A percentile compares a stretch with the other conserved stretches of the same genome.
These are phyloP conservation scores for Bidens hawaiensis DNA, from an alignment of 140 eudicot genomes.

Conservation along the genomic window DNA sequence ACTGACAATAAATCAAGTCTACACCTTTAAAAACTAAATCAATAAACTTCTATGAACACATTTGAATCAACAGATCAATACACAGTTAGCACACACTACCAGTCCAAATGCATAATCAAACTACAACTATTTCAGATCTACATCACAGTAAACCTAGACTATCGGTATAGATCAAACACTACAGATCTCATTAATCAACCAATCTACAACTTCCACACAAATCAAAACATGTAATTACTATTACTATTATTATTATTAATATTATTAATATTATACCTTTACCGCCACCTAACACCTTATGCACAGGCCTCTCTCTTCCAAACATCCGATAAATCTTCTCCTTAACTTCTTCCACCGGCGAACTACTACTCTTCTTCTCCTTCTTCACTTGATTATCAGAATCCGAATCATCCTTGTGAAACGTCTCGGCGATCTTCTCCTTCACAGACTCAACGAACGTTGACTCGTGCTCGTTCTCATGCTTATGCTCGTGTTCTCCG, in stretches of 20 bases:
- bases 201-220: conserved; percentile 2
- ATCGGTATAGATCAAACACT: too few species aligned
- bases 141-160: too few species aligned
- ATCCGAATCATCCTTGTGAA: conserved; percentile 51
- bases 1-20: background rate
- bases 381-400: conserved; percentile 49
- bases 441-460: conserved; percentile 51
- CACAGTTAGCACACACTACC: background rate
- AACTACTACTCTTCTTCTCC: too few species aligned
- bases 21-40: background rate
- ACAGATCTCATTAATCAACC: background rate
- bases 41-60: background rate
- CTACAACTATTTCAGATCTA: conserved; percentile 12
- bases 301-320: conserved; percentile 79
- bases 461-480: conserved; percentile 13
- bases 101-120: background rate
- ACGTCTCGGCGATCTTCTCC: conserved; percentile 71
- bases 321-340: conserved; percentile 64
- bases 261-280: too few species aligned
- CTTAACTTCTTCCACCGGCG: conserved; percentile 38
- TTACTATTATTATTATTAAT: too few species aligned
- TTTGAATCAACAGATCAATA: background rate
- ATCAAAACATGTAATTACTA: too few species aligned
- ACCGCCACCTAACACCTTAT: conserved; percentile 81
- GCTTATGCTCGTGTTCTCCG: conserved; percentile 23